Percentiles rank a stretch among this genome's conserved stretches.
These are phyloP conservation scores for Eucalyptus marginata DNA, from an alignment of 345 rosid species.

Conservation along the genomic window DNA sequence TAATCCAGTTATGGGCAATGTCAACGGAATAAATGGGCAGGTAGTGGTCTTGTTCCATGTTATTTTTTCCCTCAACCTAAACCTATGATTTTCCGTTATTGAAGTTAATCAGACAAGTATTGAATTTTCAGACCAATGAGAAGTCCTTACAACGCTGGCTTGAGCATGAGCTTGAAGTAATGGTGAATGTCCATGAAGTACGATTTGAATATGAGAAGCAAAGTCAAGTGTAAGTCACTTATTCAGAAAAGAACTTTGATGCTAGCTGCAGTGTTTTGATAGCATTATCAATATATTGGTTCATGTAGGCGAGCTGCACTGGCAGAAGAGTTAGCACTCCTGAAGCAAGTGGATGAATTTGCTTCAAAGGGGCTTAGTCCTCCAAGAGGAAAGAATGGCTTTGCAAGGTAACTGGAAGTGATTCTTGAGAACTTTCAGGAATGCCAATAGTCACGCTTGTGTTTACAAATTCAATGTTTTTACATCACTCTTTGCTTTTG, in stretches of 20 bases:
- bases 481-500: not conserved
- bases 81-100: not conserved
- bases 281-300: not conserved
- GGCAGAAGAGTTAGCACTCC: conserved; percentile 82
- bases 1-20: conserved; percentile 55
- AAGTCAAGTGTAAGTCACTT: conserved; percentile 78
- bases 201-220: conserved; percentile 95
- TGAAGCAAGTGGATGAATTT: conserved; percentile 87
- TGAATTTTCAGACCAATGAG: conserved; percentile 58
- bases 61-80: not conserved
- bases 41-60: conserved; percentile 16
- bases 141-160: conserved; percentile 91
- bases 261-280: not conserved
- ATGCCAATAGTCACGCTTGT: not conserved
- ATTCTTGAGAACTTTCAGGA: not conserved
- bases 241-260: not conserved
- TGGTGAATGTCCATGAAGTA: conserved; percentile 99
- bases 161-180: conserved; percentile 94
- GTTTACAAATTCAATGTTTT: not conserved
- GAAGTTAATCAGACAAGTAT: not conserved
- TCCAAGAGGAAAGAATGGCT: conserved; percentile 88
- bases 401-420: conserved; percentile 50
- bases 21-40: conserved; percentile 76
- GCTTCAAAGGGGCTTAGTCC: conserved; percentile 86
- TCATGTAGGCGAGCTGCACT: conserved; percentile 77